Evolutionary conservation across 2,329 filamentous ascomycete genomes (phyloP).

Genomic region (Lachnum nothofagi): DNA sequence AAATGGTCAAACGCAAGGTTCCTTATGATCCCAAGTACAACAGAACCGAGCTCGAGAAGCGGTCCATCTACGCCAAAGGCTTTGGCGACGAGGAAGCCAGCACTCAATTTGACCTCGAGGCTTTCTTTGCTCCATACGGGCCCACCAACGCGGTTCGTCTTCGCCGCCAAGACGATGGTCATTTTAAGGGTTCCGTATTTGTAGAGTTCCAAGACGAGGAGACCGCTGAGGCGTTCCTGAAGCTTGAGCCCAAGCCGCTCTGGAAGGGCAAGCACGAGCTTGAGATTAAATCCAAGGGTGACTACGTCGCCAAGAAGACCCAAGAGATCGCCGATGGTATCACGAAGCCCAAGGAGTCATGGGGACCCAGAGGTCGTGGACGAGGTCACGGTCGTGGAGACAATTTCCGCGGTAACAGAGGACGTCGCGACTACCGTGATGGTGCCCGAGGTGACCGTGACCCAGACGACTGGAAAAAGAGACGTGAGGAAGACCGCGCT

Average conservation of each 20-base stretch:
- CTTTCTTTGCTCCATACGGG: slow-evolving; percentile 79
- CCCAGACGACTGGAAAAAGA: slow-evolving; percentile 58
- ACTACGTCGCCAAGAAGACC: slow-evolving; percentile 75
- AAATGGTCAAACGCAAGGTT: slow-evolving; percentile 71
- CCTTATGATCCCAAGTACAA: slow-evolving; percentile 56
- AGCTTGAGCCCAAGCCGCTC: slow-evolving; percentile 71
- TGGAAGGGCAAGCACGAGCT: slow-evolving; percentile 73
- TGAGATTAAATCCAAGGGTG: slow-evolving; percentile 79
- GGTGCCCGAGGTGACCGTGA: slow-evolving; percentile 37
- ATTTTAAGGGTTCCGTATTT: slow-evolving; percentile 95
- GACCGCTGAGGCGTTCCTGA: slow-evolving; percentile 73
- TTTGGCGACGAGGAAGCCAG: slow-evolving; percentile 80
- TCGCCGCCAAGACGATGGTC: slow-evolving; percentile 64
- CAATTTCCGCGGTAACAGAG: background rate
- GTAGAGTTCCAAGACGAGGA: slow-evolving; percentile 84
- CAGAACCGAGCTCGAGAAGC: slow-evolving; percentile 62
- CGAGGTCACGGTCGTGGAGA: slow-evolving; percentile 17
- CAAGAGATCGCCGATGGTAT: slow-evolving; percentile 67
- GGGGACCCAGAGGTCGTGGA: slow-evolving; percentile 7
- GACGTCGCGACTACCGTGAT: background rate
- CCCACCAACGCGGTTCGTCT: slow-evolving; percentile 79
- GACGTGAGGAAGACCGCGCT: slow-evolving; percentile 57
- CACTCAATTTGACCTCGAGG: slow-evolving; percentile 90
- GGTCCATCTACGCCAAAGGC: slow-evolving; percentile 87
- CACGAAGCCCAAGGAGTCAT: slow-evolving; percentile 50